Conservation (phyloP, 1,139 yeast species). For the Hyphopichia fennica region DNA sequence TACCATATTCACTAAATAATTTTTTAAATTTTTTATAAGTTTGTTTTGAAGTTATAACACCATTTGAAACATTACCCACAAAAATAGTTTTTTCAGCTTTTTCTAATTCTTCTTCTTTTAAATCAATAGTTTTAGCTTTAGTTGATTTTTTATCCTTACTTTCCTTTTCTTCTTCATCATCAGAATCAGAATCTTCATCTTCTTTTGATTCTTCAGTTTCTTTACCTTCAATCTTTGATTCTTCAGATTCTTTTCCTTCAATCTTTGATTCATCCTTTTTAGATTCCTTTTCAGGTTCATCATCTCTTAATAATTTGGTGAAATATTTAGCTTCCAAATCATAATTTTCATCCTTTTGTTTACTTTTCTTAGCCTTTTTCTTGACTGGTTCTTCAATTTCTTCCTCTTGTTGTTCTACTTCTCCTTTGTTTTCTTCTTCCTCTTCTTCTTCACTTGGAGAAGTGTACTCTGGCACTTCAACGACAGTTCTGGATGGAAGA, state of each 20-base stretch:
- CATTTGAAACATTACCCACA: slow-evolving; percentile 78
- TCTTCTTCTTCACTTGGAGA: slow-evolving; percentile 3
- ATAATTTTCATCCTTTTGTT: slow-evolving; percentile 36
- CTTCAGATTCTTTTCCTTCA: slow-evolving; percentile 16
- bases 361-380: slow-evolving; percentile 13
- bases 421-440: slow-evolving; percentile 14
- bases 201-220: slow-evolving; percentile 17
- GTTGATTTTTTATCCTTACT: slow-evolving; percentile 14
- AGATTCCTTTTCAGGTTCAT: background rate
- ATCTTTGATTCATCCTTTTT: slow-evolving; percentile 12
- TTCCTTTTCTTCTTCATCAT: slow-evolving; percentile 4
- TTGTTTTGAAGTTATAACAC: slow-evolving; percentile 64
- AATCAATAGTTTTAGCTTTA: slow-evolving; percentile 41
- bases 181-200: slow-evolving; percentile 11
- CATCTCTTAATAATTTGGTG: slow-evolving; percentile 32
- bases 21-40: slow-evolving; percentile 64
- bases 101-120: slow-evolving; percentile 69
- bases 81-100: slow-evolving; percentile 89
- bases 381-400: slow-evolving; percentile 14
- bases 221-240: slow-evolving; percentile 17
- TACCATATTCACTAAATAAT: slow-evolving; percentile 57
- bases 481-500: slow-evolving; percentile 24
- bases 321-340: slow-evolving; percentile 51
- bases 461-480: slow-evolving; percentile 14
- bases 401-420: slow-evolving; percentile 14